Evolutionary conservation across 2,329 filamentous ascomycete genomes (phyloP).

Genomic region (Fulvia fulva): DNA sequence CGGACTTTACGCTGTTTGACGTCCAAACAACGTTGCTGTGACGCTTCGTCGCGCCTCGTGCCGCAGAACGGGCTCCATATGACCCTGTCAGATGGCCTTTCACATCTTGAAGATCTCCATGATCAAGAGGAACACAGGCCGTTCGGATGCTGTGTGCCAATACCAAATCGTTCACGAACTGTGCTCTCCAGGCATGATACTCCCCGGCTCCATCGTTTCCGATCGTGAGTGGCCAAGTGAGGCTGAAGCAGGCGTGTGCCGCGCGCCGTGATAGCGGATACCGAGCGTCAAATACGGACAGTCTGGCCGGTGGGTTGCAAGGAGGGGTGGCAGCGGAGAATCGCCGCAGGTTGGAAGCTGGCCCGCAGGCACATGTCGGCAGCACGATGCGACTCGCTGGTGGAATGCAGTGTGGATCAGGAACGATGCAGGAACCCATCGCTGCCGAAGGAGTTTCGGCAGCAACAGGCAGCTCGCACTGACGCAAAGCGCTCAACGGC

Average conservation of each 20-base stretch:
- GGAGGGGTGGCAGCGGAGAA: background rate
- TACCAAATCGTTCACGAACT: background rate
- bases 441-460: constrained; percentile 1
- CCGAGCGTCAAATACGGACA: background rate
- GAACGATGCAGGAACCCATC: constrained; percentile 6
- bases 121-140: background rate
- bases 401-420: constrained; percentile 11
- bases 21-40: constrained; percentile 3
- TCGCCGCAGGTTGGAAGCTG: background rate
- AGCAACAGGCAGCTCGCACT: background rate
- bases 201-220: background rate
- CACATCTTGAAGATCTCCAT: background rate
- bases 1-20: background rate
- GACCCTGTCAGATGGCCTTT: background rate
- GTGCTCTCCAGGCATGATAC: background rate
- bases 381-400: background rate
- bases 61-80: background rate
- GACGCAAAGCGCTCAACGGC: background rate
- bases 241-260: background rate
- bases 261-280: background rate
- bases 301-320: background rate
- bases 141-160: background rate
- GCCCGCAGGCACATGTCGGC: too few species aligned
- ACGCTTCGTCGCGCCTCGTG: background rate
- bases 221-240: background rate